A percentile compares a stretch with the other conserved stretches of the same genome.
These are phyloP conservation scores for Phaffia rhodozyma DNA, from an alignment of 1,284 basidiomycete genomes.

Conservation along the genomic window DNA sequence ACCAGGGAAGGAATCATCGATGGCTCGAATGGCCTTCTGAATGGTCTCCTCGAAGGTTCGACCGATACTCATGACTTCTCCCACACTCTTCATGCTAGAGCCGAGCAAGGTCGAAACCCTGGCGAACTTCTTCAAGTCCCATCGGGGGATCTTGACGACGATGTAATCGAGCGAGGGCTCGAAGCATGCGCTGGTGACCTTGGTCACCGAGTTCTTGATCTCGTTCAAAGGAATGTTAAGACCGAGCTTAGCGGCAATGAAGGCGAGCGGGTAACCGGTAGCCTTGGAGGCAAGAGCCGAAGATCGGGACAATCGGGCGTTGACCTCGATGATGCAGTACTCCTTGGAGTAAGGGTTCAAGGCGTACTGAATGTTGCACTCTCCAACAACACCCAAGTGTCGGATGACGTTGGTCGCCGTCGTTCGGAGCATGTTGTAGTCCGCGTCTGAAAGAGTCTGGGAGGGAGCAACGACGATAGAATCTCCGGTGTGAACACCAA, in stretches of 20 bases:
- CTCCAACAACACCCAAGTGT: conserved; percentile 91
- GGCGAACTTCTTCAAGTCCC: conserved; percentile 97
- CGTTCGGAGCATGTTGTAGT: conserved; percentile 98
- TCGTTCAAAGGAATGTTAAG: conserved; percentile 94
- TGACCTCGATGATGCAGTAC: conserved; percentile 99
- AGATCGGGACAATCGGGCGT: conserved; percentile 95
- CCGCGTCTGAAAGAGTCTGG: conserved; percentile 91
- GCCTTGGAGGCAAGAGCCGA: conserved; percentile 97
- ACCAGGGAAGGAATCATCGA: conserved; percentile 87
- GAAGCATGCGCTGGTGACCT: conserved; percentile 92
- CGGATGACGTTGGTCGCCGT: conserved; percentile 97
- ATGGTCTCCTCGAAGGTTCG: conserved; percentile 96
- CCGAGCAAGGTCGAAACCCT: conserved; percentile 77
- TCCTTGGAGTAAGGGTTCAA: conserved; percentile 89
- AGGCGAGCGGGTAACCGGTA: conserved; percentile 94
- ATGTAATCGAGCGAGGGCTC: conserved; percentile 96
- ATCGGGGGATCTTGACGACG: conserved; percentile 96
- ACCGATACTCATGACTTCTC: conserved; percentile 98
- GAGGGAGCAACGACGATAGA: conserved; percentile 98
- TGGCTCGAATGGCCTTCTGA: conserved; percentile 92
- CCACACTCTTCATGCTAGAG: conserved; percentile 97
- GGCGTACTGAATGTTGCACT: conserved; percentile 97
- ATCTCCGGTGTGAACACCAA: conserved; percentile 97
- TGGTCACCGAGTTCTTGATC: conserved; percentile 94
- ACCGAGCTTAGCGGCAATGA: conserved; percentile 96